phyloP scores from a whole-genome alignment of 2,329 filamentous ascomycete genomes.

The Hirsutella thompsonii region DNA sequence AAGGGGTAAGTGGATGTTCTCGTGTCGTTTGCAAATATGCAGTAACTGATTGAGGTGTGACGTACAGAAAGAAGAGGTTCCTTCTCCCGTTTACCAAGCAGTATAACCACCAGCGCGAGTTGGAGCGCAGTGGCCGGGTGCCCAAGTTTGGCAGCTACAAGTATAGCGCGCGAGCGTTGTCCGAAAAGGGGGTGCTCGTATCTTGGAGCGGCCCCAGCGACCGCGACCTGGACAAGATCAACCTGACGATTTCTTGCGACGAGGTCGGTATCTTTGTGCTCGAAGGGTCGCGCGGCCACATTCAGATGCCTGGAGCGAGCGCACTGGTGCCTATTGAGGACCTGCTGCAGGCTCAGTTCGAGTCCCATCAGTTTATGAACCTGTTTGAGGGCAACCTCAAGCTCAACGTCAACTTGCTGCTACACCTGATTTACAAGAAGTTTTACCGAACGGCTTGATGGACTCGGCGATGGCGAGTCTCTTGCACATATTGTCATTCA shows the following conservation, averaged over 20 bases:
- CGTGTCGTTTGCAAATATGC: neutral
- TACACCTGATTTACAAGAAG: constrained; percentile 98
- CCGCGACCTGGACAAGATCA: constrained; percentile 78
- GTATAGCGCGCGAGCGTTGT: constrained; percentile 79
- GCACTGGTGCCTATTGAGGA: constrained; percentile 85
- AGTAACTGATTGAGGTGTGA: neutral
- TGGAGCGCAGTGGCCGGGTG: constrained; percentile 81
- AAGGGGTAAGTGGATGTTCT: constrained; percentile 52
- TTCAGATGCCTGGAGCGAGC: constrained; percentile 91
- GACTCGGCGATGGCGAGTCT: no score
- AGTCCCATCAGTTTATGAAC: constrained; percentile 91
- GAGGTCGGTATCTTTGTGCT: constrained; percentile 89
- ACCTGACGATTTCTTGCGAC: constrained; percentile 88
- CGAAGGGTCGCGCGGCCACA: constrained; percentile 80
- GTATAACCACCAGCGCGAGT: constrained; percentile 95
- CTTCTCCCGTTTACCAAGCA: constrained; percentile 95
- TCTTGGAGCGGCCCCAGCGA: constrained; percentile 79
- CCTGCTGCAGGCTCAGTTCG: constrained; percentile 90
- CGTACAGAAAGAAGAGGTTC: constrained; percentile 69
- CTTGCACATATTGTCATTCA: no score
- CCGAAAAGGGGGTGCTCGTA: constrained; percentile 88
- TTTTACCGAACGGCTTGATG: constrained; percentile 67
- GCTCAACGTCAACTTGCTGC: constrained; percentile 89
- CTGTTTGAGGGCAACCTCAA: constrained; percentile 76
- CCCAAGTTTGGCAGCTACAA: constrained; percentile 98